A percentile compares a stretch with the other conserved stretches of the same genome.
Conservation (phyloP, 129 eudicot genomes). For the Tagetes patula region DNA sequence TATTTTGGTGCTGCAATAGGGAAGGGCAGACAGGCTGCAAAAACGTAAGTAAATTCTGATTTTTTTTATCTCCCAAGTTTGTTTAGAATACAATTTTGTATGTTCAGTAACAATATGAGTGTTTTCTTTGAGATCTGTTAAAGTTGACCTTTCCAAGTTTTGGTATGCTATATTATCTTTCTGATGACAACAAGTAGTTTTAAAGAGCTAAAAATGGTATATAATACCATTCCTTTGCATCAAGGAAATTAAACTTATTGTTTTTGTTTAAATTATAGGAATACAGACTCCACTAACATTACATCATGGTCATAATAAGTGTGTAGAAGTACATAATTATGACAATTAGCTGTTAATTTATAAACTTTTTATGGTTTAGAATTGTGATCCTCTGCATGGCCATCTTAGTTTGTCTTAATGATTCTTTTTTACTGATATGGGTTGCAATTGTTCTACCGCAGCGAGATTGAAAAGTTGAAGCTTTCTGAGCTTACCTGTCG, state of each 20-base stretch:
- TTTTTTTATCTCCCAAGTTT: neutral
- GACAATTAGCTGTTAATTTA: conserved; percentile 4
- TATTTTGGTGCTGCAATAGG: conserved; percentile 98
- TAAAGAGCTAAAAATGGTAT: neutral
- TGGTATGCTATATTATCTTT: neutral
- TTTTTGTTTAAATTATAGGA: neutral
- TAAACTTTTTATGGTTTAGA: conserved; percentile 7
- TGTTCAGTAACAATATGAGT: conserved; percentile 5
- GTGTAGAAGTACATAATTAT: neutral
- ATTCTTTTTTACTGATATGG: conserved; percentile 22
- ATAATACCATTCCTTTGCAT: conserved; percentile 3
- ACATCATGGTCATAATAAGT: neutral
- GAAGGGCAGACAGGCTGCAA: conserved; percentile 99
- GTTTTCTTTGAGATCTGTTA: conserved; percentile 7
- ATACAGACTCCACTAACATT: neutral
- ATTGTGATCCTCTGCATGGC: neutral
- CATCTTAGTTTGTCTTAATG: conserved; percentile 9
- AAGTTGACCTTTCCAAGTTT: conserved; percentile 1
- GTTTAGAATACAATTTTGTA: neutral
- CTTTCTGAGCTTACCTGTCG: conserved; percentile 93
- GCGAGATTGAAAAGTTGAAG: conserved; percentile 96
- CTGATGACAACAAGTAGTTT: conserved; percentile 7
- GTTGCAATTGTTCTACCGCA: conserved; percentile 28
- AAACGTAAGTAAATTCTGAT: conserved; percentile 62
- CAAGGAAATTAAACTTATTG: neutral